These are phyloP conservation scores for Xylaria polymorpha DNA, from an alignment of 2,329 filamentous ascomycete genomes.

Conservation along the genomic window DNA sequence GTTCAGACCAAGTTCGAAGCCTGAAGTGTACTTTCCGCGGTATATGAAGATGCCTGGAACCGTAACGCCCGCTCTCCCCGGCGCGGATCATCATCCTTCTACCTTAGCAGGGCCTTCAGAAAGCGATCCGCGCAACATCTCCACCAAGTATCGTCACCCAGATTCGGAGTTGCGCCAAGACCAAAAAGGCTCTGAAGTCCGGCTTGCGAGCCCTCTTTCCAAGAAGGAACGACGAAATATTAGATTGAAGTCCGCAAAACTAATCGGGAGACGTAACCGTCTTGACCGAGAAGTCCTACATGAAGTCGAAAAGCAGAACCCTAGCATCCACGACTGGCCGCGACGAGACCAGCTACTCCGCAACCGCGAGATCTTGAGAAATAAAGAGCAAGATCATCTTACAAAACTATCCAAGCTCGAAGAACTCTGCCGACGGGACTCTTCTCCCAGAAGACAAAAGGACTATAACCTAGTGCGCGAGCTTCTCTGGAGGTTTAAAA, in stretches of 20 bases:
- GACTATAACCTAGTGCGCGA: slow-evolving; percentile 38
- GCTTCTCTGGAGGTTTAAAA: slow-evolving; percentile 40
- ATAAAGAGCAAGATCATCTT: slow-evolving; percentile 38
- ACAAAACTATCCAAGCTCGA: slow-evolving; percentile 34
- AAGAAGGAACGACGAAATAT: slow-evolving; percentile 31
- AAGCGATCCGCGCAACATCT: slow-evolving; percentile 9
- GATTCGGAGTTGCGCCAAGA: not conserved
- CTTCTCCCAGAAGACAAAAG: slow-evolving; percentile 29
- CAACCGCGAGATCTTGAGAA: slow-evolving; percentile 30
- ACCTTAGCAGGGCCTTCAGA: not conserved
- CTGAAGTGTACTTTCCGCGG: not conserved
- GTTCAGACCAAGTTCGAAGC: not conserved
- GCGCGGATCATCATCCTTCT: not conserved
- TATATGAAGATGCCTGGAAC: slow-evolving; percentile 9
- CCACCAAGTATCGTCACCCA: slow-evolving; percentile 11
- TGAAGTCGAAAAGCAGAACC: slow-evolving; percentile 27
- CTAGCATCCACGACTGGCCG: slow-evolving; percentile 30
- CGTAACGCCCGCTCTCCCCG: not conserved
- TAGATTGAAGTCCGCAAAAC: slow-evolving; percentile 30
- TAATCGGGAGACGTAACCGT: slow-evolving; percentile 40
- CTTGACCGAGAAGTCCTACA: slow-evolving; percentile 39
- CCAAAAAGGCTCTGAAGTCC: slow-evolving; percentile 4
- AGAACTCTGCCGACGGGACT: slow-evolving; percentile 32
- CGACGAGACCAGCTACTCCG: slow-evolving; percentile 36
- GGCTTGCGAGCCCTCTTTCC: slow-evolving; percentile 36